Conservation (phyloP, 352 stramenopile species). For the Phytopythium sindhum region DNA sequence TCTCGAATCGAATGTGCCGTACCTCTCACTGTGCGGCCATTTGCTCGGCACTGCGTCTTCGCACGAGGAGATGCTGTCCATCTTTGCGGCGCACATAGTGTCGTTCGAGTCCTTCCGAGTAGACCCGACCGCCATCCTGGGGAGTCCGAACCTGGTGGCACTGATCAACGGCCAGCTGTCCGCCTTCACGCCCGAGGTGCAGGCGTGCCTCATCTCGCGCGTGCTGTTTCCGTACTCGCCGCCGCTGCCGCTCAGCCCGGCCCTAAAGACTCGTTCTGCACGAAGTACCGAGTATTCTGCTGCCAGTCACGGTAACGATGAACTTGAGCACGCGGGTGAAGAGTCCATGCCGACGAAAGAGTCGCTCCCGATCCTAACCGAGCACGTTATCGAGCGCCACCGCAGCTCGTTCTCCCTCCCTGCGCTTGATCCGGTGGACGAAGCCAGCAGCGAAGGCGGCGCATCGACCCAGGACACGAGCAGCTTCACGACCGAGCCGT, state of each 20-base stretch:
- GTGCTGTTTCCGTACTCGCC: constrained; percentile 67
- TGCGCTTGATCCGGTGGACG: constrained; percentile 19
- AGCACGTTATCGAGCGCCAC: not conserved
- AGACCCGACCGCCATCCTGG: constrained; percentile 36
- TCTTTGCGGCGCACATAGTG: constrained; percentile 71
- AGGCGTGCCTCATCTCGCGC: constrained; percentile 58
- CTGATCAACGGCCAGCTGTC: constrained; percentile 59
- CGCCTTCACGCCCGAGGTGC: constrained; percentile 51
- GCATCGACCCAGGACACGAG: constrained; percentile 33
- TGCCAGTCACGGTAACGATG: not conserved
- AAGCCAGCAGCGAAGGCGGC: constrained; percentile 29
- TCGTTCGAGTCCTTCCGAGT: constrained; percentile 59
- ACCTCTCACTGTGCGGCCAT: constrained; percentile 74
- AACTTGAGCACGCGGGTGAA: not conserved
- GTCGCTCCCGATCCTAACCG: not conserved
- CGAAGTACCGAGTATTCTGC: not conserved
- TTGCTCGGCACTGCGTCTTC: constrained; percentile 40
- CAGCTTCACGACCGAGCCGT: constrained; percentile 31
- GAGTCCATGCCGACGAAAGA: not conserved
- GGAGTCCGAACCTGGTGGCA: constrained; percentile 55
- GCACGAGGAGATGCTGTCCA: constrained; percentile 37
- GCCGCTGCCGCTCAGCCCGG: constrained; percentile 15
- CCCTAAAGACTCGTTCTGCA: not conserved
- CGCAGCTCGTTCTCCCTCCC: not conserved
- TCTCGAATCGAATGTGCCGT: constrained; percentile 35